These are phyloP conservation scores for Prunus persica DNA, from an alignment of 306 rosid species.

Conservation along the genomic window DNA sequence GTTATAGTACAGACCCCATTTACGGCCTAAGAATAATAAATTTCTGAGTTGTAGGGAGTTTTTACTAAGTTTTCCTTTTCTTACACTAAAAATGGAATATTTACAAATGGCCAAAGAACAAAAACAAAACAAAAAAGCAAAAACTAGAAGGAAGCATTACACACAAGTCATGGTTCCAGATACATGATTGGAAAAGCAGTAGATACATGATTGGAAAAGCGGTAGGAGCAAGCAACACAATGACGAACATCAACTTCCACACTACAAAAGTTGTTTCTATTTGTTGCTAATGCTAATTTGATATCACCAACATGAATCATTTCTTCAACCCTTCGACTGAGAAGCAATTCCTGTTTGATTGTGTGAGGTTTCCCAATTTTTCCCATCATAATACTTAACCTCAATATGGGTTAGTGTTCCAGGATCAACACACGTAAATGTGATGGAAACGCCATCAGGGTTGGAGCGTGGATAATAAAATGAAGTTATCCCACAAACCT, in stretches of 20 bases:
- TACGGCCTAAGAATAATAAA: no score
- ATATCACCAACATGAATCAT: not conserved
- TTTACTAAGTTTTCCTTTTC: no score
- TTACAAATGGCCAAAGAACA: no score
- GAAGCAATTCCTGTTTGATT: constrained; percentile 38
- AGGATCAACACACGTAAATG: constrained; percentile 74
- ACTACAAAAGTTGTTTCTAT: no score
- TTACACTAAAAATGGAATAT: no score
- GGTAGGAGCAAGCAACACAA: not conserved
- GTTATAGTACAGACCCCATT: no score
- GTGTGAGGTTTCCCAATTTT: constrained; percentile 56
- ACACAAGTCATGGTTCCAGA: not conserved
- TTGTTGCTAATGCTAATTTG: not conserved
- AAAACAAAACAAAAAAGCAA: no score
- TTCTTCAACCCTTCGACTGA: constrained; percentile 33
- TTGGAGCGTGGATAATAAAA: constrained; percentile 81
- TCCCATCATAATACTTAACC: constrained; percentile 59
- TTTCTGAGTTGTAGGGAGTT: no score
- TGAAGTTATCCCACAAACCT: constrained; percentile 82
- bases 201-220: not conserved
- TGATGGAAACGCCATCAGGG: constrained; percentile 78
- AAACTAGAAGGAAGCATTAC: not conserved
- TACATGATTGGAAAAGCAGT: not conserved
- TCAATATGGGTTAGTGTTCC: constrained; percentile 64
- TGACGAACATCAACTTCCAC: no score